Evolutionary conservation across 164 flowering plant genomes (phyloP), one percentile per base, ranked within the genome.

Genomic region (Chimonanthus praecox): DNA sequence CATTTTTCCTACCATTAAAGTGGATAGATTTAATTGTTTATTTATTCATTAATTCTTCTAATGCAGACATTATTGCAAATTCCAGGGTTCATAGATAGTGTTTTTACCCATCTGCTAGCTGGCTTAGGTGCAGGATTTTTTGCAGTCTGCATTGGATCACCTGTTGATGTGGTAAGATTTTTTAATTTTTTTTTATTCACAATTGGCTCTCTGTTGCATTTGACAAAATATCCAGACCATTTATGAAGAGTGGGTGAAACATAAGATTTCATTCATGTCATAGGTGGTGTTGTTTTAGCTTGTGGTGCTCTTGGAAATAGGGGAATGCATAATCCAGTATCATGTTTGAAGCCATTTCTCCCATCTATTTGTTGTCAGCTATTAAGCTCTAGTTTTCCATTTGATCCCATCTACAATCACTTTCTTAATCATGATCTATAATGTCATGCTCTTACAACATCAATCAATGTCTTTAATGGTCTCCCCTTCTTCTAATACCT

Each of bases 71-170:
- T 95, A 83, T 80, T 93, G 84, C 84, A 90, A 75, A 87, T 95
- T 84, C 97, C 94, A 72, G 99, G 98, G 72, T 92, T 95, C 85
- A 73, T 85, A 15, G 98, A 93, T 79, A 88, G 80, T 85, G 76
- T 85, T 72, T 74, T 93, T 51, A 95, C 99, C 77, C 99, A 95
- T 79, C 85, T 93, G 60, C 86, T 93, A 71, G 89, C 98, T 74
- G 97, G 99, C 76, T 83, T 95, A 66, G 99, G 98, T 69, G 99
- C 98, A 64, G 99, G 97, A 45, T 86, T 95, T 64, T 91, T 91
- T 83, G 99, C 98, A 49, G 98, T 95, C 72, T 95, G 92, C 80
- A 87, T 95, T 74, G 99, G 99, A 68, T 95, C 98, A 58, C 99
- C 99, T 50, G 89, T 93, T 73, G 99, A 95, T 79, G 98, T 95